Conservation (phyloP, 805 yeast genomes). For the Ogataea pignaliae region DNA sequence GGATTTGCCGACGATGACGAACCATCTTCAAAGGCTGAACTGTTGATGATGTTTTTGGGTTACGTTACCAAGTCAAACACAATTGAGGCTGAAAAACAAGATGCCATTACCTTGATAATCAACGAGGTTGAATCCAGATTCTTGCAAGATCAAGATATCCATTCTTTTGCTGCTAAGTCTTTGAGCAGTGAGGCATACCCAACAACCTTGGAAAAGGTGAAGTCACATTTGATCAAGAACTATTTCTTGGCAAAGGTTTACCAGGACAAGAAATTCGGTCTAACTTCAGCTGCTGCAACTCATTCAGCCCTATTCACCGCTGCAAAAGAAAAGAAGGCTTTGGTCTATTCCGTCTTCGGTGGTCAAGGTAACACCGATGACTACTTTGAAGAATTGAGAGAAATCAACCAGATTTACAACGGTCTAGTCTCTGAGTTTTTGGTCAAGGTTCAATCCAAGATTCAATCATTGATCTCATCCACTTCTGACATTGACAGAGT, state of each 20-base stretch:
- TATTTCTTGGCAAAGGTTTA: constrained; percentile 49
- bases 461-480: constrained; percentile 62
- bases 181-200: constrained; percentile 54
- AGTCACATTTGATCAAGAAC: constrained; percentile 64
- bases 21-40: constrained; percentile 81
- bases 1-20: constrained; percentile 83
- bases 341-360: constrained; percentile 84
- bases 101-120: constrained; percentile 65
- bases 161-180: constrained; percentile 75
- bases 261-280: constrained; percentile 24
- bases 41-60: constrained; percentile 80
- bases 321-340: constrained; percentile 51
- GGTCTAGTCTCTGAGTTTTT: constrained; percentile 72
- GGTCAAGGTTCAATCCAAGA: constrained; percentile 59
- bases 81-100: constrained; percentile 33
- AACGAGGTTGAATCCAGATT: constrained; percentile 82
- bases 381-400: constrained; percentile 93
- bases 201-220: constrained; percentile 68
- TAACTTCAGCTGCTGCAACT: constrained; percentile 8
- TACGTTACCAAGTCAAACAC: constrained; percentile 39
- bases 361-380: constrained; percentile 99
- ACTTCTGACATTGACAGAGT: constrained; percentile 79
- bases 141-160: constrained; percentile 75
- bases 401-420: constrained; percentile 70
- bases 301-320: constrained; percentile 52